phyloP scores from a whole-genome alignment of 768 basidiomycete species.

The Chalciporus chontae region DNA sequence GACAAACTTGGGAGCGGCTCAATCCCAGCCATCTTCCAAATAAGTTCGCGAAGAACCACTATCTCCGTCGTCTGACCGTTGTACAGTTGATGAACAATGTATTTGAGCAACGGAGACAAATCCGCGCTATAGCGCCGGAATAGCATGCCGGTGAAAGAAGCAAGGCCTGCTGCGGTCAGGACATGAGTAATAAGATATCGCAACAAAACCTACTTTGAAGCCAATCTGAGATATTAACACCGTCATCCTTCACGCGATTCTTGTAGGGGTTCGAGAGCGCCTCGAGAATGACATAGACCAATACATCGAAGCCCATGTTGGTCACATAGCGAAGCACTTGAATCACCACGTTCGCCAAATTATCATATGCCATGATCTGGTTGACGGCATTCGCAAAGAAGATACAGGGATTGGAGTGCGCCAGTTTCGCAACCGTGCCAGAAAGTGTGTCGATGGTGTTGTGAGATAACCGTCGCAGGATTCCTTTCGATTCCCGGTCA shows the following conservation, averaged over 20 bases:
- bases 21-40: slow-evolving; percentile 94
- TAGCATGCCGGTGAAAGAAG: slow-evolving; percentile 90
- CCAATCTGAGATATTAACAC: slow-evolving; percentile 89
- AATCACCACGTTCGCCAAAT: slow-evolving; percentile 84
- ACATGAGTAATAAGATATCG: slow-evolving; percentile 7
- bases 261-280: slow-evolving; percentile 81
- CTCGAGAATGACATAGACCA: slow-evolving; percentile 84
- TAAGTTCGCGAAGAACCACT: slow-evolving; percentile 86
- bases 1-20: slow-evolving; percentile 88
- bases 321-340: slow-evolving; percentile 87
- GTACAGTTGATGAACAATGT: slow-evolving; percentile 87
- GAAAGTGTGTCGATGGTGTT: slow-evolving; percentile 83
- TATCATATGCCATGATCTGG: slow-evolving; percentile 96
- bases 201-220: slow-evolving; percentile 69
- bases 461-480: slow-evolving; percentile 81
- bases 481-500: slow-evolving; percentile 83
- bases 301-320: slow-evolving; percentile 90
- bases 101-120: slow-evolving; percentile 79
- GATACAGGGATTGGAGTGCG: slow-evolving; percentile 91
- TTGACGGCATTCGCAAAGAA: slow-evolving; percentile 87
- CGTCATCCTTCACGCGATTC: slow-evolving; percentile 84
- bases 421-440: slow-evolving; percentile 86
- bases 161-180: slow-evolving; percentile 58
- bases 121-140: slow-evolving; percentile 85
- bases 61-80: slow-evolving; percentile 83